Evolutionary conservation across 106 monocot species (phyloP).

Genomic region (Agapanthus africanus): DNA sequence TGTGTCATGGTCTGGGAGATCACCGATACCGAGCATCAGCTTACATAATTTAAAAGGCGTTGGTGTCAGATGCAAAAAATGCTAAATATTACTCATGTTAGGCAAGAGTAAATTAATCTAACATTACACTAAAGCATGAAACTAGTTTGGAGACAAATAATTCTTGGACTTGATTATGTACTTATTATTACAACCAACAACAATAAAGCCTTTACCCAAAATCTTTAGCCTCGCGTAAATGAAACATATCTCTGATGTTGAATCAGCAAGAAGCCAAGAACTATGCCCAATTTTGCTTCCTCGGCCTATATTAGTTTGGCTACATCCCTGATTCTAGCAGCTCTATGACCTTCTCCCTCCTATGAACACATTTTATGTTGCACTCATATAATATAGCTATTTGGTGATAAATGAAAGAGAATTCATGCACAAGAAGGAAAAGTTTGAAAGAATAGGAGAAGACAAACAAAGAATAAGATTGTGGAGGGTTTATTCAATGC

Average conservation of each 20-base stretch:
- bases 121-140: background rate
- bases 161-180: background rate
- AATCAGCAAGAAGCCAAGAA: background rate
- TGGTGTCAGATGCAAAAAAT: background rate
- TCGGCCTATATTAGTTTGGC: background rate
- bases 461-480: too few relatives aligned
- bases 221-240: background rate
- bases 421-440: too few relatives aligned
- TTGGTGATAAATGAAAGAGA: too few relatives aligned
- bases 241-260: background rate
- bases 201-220: too few relatives aligned
- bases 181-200: background rate
- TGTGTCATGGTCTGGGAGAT: too few relatives aligned
- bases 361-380: too few relatives aligned
- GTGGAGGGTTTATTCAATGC: too few relatives aligned
- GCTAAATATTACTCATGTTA: background rate
- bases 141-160: background rate
- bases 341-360: too few relatives aligned
- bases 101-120: background rate
- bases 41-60: background rate
- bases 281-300: background rate
- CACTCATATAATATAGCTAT: too few relatives aligned
- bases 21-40: too few relatives aligned
- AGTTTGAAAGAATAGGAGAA: too few relatives aligned
- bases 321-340: too few relatives aligned